Evolutionary conservation across 768 basidiomycete genomes (phyloP).

Genomic region (Hirschioporus abietinus): DNA sequence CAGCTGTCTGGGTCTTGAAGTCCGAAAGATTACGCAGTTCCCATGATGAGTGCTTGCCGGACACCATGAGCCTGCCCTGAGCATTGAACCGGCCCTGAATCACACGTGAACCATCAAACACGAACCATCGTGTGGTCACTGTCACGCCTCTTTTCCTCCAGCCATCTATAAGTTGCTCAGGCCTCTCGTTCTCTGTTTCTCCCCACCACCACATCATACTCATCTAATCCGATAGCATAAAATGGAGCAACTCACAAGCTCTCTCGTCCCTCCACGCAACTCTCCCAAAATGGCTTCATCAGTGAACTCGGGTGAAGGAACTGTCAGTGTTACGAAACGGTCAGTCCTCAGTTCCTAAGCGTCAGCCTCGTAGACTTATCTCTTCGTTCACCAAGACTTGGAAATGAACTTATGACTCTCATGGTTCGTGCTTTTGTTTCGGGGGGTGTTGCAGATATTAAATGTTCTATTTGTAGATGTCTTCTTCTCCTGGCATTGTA

Average conservation of each 20-base stretch:
- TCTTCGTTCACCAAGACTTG: constrained; percentile 43
- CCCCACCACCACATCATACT: constrained; percentile 14
- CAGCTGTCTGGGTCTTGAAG: neutral
- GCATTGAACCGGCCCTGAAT: neutral
- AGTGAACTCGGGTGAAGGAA: constrained; percentile 48
- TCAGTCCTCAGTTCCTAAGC: constrained; percentile 22
- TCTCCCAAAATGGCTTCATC: constrained; percentile 53
- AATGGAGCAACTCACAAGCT: constrained; percentile 72
- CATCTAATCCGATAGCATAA: constrained; percentile 19
- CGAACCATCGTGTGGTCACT: neutral
- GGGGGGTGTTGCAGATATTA: neutral
- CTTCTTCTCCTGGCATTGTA: constrained; percentile 83
- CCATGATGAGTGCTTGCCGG: neutral
- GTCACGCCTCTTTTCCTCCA: constrained; percentile 1
- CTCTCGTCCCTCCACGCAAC: constrained; percentile 54
- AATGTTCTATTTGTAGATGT: constrained; percentile 51
- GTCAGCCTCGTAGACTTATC: constrained; percentile 10
- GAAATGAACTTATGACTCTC: constrained; percentile 82
- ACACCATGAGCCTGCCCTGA: neutral
- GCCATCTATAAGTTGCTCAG: neutral
- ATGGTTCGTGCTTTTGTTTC: constrained; percentile 51
- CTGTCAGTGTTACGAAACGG: constrained; percentile 85
- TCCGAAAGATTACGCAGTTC: neutral
- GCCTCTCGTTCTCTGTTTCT: constrained; percentile 17
- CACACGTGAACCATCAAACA: neutral